A percentile compares a stretch with the other conserved stretches of the same genome.
phyloP scores from a whole-genome alignment of 2,329 filamentous ascomycete species.

The Fusarium floridanum region DNA sequence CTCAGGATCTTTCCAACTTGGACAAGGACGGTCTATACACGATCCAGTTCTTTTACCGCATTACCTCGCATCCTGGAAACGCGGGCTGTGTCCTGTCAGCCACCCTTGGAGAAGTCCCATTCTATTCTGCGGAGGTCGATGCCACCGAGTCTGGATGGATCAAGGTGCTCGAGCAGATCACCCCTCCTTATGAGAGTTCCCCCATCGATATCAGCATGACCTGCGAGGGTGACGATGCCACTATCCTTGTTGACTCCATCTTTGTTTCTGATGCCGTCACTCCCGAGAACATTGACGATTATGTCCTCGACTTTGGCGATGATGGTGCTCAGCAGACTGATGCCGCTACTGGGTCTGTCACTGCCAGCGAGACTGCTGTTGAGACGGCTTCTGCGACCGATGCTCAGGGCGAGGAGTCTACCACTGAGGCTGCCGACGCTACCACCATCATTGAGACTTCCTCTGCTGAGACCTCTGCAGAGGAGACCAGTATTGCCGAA shows the following conservation, averaged over 20 bases:
- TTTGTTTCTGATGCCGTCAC: slow-evolving; percentile 40
- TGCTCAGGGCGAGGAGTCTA: neutral
- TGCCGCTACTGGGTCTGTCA: neutral
- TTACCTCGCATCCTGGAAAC: neutral
- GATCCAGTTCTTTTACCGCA: slow-evolving; percentile 29
- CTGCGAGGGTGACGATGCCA: slow-evolving; percentile 11
- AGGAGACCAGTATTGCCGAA: neutral
- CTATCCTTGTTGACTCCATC: slow-evolving; percentile 33
- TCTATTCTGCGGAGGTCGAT: neutral
- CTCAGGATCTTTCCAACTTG: slow-evolving; percentile 17
- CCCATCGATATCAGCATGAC: slow-evolving; percentile 6
- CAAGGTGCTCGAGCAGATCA: slow-evolving; percentile 5
- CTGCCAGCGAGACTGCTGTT: neutral
- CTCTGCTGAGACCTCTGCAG: neutral
- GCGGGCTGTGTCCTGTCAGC: slow-evolving; percentile 14
- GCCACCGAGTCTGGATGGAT: slow-evolving; percentile 6
- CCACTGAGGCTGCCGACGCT: neutral
- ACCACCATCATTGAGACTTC: neutral
- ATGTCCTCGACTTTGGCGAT: slow-evolving; percentile 20
- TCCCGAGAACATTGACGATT: slow-evolving; percentile 24
- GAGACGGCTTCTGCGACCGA: neutral
- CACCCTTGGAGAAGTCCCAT: slow-evolving; percentile 8
- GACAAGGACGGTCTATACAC: slow-evolving; percentile 23
- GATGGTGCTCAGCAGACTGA: neutral
- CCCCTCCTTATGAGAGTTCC: neutral